phyloP scores from a whole-genome alignment of 2,329 filamentous ascomycete species.

The Simplicillium sp. region DNA sequence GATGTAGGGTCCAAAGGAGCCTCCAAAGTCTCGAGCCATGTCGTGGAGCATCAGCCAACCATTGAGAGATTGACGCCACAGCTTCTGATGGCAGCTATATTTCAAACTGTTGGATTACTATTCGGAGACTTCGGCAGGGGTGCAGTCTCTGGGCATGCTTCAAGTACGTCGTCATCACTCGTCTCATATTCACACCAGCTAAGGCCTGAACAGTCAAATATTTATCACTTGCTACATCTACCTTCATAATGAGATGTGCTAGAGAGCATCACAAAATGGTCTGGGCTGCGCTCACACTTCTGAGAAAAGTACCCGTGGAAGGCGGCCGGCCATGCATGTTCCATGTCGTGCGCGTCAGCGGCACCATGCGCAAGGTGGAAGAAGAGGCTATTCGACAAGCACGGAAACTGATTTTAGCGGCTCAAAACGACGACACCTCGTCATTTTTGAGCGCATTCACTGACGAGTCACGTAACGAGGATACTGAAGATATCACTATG shows the following conservation, averaged over 20 bases:
- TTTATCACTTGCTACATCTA: slow-evolving; percentile 82
- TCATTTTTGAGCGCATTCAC: slow-evolving; percentile 2
- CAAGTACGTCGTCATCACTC: slow-evolving; percentile 48
- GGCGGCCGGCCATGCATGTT: slow-evolving; percentile 63
- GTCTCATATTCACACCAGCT: background rate
- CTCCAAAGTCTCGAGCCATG: slow-evolving; percentile 42
- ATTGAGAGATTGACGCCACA: slow-evolving; percentile 59
- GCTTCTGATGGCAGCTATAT: slow-evolving; percentile 58
- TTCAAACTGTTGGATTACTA: slow-evolving; percentile 58
- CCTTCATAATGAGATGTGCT: slow-evolving; percentile 78
- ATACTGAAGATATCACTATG: slow-evolving; percentile 20
- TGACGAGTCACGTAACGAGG: slow-evolving; percentile 9
- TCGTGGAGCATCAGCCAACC: slow-evolving; percentile 73
- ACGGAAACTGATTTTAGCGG: slow-evolving; percentile 59
- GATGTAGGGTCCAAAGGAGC: slow-evolving; percentile 26
- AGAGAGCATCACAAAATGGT: slow-evolving; percentile 77
- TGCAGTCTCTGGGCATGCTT: slow-evolving; percentile 57
- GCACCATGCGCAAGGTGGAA: slow-evolving; percentile 87
- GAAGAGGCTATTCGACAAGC: slow-evolving; percentile 79
- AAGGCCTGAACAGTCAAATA: slow-evolving; percentile 66
- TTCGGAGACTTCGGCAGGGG: slow-evolving; percentile 89
- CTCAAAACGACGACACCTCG: slow-evolving; percentile 36
- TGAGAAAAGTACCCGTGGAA: slow-evolving; percentile 56
- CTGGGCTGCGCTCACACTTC: slow-evolving; percentile 81
- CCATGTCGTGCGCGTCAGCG: slow-evolving; percentile 77